phyloP scores from a whole-genome alignment of 257 asterid species.

The Paraleonurus japonicus region DNA sequence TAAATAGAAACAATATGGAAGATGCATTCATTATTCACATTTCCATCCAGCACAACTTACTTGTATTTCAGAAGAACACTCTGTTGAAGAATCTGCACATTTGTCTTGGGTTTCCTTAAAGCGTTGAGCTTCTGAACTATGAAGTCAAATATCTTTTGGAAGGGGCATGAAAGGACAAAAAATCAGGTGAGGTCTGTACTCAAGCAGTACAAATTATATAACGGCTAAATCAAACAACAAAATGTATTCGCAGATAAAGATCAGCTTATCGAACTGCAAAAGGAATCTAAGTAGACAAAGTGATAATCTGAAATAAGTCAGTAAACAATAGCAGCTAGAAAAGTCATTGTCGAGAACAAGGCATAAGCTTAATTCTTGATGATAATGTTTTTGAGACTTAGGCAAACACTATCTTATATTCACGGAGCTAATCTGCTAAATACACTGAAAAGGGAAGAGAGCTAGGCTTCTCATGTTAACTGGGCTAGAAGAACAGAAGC shows the following conservation, averaged over 20 bases:
- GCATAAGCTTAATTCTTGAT: not conserved
- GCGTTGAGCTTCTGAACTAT: slow-evolving; percentile 91
- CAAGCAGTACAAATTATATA: slow-evolving; percentile 14
- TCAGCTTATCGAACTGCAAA: slow-evolving; percentile 16
- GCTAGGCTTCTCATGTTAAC: not conserved
- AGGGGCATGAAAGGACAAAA: slow-evolving; percentile 27
- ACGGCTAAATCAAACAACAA: slow-evolving; percentile 22
- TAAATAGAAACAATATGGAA: not conserved
- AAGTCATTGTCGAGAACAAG: not conserved
- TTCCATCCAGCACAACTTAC: slow-evolving; percentile 46
- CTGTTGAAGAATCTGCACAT: slow-evolving; percentile 98
- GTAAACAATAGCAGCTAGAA: slow-evolving; percentile 8
- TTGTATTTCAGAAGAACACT: slow-evolving; percentile 95
- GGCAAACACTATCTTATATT: not conserved
- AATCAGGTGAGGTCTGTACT: slow-evolving; percentile 18
- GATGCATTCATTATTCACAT: not conserved
- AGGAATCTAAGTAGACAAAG: not conserved
- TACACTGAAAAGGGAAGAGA: not conserved
- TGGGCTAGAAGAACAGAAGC: not conserved
- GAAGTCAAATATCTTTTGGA: slow-evolving; percentile 78
- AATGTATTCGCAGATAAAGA: slow-evolving; percentile 10
- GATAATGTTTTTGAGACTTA: not conserved
- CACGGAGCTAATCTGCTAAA: not conserved
- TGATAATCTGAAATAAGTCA: not conserved
- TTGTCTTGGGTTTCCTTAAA: slow-evolving; percentile 96